Evolutionary conservation across 495 filamentous ascomycete genomes (phyloP), one percentile per base, ranked within the genome.

Genomic region (Aspergillus sparsus): DNA sequence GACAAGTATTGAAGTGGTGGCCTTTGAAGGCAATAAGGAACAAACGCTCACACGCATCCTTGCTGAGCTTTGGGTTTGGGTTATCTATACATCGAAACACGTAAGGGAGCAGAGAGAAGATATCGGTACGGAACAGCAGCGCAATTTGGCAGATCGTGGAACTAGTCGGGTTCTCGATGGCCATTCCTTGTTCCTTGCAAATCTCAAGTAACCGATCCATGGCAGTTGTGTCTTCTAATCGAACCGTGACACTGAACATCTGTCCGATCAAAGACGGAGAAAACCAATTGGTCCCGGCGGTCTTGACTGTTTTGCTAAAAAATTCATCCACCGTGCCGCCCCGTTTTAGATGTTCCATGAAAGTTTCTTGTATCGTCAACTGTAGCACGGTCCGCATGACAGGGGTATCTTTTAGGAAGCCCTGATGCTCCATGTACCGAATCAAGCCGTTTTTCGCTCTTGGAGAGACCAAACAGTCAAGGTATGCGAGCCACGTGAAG

Each of bases 401-500:
- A 4, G 44, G 55, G 2, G 55, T 53, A 3, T 71, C 61, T 8
- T 69, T 51, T 49, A 78, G 56, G 12, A 73, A 63, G 18, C 75
- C 73, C 10, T 66, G 66, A 44, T 73, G 61, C 15, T 62, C 57
- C 70, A 83, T 74, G 36, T 71, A 62, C 16, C 61, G 58, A 37
- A 77, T 62, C 13, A 82, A 46, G 11, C 58, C 13, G 12, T 62
- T 51, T 60, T 75, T 76, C n/a, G 66, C 65, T 13, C 60, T 64
- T 27, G 73, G 67, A 2, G 64, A 68, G 7, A 72, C 50, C 46
- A 78, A 62, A 15, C 66, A 71, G 32, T 68, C 56, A 35, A 80
- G 59, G 12, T 81, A 72, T 7, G 71, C 61, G 13, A 77, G 44
- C 81, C 80, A 82, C 10, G 78, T 82, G 4, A 70, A n/a, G 34